Evolutionary conservation across 192 early-diverging fungal genomes (phyloP).

Genomic region (Physocladia obscura): DNA sequence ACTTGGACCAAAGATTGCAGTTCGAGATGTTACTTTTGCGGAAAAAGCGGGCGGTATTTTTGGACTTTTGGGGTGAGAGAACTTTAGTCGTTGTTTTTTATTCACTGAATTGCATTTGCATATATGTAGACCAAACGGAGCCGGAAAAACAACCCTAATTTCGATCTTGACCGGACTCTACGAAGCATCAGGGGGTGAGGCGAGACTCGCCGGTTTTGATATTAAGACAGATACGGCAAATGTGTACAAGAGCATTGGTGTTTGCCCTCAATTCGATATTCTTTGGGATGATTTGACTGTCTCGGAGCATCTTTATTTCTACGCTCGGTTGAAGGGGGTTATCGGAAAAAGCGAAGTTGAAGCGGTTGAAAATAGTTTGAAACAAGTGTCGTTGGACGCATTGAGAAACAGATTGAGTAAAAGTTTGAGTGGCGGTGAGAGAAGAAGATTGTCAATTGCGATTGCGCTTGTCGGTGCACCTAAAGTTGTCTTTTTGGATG

Average conservation of each 20-base stretch:
- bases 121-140: constrained; percentile 69
- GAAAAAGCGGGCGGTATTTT: constrained; percentile 61
- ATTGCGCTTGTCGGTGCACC: constrained; percentile 57
- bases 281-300: constrained; percentile 76
- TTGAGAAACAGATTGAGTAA: constrained; percentile 59
- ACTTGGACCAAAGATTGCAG: constrained; percentile 53
- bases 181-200: constrained; percentile 56
- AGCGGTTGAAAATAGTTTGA: constrained; percentile 47
- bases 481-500: constrained; percentile 75
- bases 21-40: constrained; percentile 66
- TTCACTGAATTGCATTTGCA: constrained; percentile 40
- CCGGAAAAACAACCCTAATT: constrained; percentile 77
- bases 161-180: constrained; percentile 73
- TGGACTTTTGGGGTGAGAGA: constrained; percentile 60
- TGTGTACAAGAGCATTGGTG: constrained; percentile 67
- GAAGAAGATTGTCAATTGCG: constrained; percentile 56
- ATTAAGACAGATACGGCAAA: constrained; percentile 51
- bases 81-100: constrained; percentile 50
- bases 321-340: constrained; percentile 75
- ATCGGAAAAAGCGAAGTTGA: constrained; percentile 44
- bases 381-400: constrained; percentile 53
- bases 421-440: constrained; percentile 74
- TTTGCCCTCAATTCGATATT: constrained; percentile 76
- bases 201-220: constrained; percentile 61
- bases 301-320: constrained; percentile 70